Conservation (phyloP, 179 eudicot species). For the Corrigiola litoralis region DNA sequence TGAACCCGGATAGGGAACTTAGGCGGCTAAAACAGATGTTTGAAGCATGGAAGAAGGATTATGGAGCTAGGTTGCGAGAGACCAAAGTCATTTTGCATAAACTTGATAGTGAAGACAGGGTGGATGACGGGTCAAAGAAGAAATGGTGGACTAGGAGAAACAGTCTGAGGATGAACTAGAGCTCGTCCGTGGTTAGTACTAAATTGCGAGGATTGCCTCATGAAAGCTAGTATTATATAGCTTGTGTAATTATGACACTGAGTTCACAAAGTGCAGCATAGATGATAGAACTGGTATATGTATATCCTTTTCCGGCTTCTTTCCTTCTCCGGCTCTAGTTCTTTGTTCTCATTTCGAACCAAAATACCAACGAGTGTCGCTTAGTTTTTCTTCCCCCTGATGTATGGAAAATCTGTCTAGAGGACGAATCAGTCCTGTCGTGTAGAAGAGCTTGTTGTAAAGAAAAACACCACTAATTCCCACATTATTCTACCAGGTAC, state of each 20-base stretch:
- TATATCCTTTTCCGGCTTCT: neutral
- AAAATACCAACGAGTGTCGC: too few relatives aligned
- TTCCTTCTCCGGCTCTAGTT: too few relatives aligned
- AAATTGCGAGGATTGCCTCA: neutral
- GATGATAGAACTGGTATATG: neutral
- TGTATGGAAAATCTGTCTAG: too few relatives aligned
- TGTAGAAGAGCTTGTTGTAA: too few relatives aligned
- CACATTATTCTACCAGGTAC: too few relatives aligned
- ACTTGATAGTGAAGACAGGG: slow-evolving; percentile 66
- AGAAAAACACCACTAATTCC: too few relatives aligned
- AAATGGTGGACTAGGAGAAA: slow-evolving; percentile 97
- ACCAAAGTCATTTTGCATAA: slow-evolving; percentile 81
- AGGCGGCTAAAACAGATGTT: slow-evolving; percentile 82
- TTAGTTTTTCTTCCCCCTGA: too few relatives aligned
- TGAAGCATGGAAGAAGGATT: slow-evolving; percentile 95
- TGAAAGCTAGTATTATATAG: neutral
- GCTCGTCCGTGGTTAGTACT: neutral
- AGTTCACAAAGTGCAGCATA: slow-evolving; percentile 3
- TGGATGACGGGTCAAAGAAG: slow-evolving; percentile 52
- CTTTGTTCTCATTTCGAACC: too few relatives aligned
- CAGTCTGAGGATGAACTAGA: slow-evolving; percentile 47
- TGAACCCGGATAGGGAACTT: slow-evolving; percentile 83
- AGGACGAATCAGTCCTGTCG: too few relatives aligned
- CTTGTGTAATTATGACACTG: slow-evolving; percentile 21
- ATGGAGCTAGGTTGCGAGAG: slow-evolving; percentile 69